Evolutionary conservation across 768 basidiomycete species (phyloP).

Genomic region (Lactarius psammicola): DNA sequence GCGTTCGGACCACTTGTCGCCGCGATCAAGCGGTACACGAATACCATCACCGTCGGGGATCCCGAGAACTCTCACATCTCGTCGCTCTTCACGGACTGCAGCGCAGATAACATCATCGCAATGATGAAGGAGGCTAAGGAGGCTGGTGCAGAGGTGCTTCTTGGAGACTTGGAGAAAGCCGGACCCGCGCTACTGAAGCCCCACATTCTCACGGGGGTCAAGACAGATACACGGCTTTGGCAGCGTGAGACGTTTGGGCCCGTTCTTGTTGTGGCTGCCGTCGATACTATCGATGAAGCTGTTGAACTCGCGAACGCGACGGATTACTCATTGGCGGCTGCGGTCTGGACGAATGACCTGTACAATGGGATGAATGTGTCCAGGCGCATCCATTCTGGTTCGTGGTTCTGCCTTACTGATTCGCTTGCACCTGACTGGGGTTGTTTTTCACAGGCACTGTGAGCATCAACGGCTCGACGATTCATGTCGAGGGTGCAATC

Average conservation of each 20-base stretch:
- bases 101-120: constrained; percentile 45
- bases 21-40: constrained; percentile 37
- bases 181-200: constrained; percentile 46
- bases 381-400: constrained; percentile 47
- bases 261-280: constrained; percentile 46
- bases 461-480: constrained; percentile 55
- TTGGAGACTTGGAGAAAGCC: constrained; percentile 44
- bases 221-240: constrained; percentile 52
- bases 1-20: constrained; percentile 40
- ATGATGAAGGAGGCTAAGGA: constrained; percentile 46
- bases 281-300: constrained; percentile 53
- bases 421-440: neutral
- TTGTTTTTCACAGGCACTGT: constrained; percentile 41
- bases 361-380: constrained; percentile 47
- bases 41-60: constrained; percentile 42
- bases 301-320: constrained; percentile 55
- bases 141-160: constrained; percentile 45
- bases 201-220: constrained; percentile 49
- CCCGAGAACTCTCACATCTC: constrained; percentile 35
- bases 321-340: constrained; percentile 50
- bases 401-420: neutral
- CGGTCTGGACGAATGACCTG: constrained; percentile 53
- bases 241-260: constrained; percentile 63
- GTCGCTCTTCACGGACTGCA: constrained; percentile 44
- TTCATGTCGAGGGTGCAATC: constrained; percentile 44